These are phyloP conservation scores for Gelatoporia subvermispora DNA, from an alignment of 768 basidiomycete genomes.

Conservation along the genomic window DNA sequence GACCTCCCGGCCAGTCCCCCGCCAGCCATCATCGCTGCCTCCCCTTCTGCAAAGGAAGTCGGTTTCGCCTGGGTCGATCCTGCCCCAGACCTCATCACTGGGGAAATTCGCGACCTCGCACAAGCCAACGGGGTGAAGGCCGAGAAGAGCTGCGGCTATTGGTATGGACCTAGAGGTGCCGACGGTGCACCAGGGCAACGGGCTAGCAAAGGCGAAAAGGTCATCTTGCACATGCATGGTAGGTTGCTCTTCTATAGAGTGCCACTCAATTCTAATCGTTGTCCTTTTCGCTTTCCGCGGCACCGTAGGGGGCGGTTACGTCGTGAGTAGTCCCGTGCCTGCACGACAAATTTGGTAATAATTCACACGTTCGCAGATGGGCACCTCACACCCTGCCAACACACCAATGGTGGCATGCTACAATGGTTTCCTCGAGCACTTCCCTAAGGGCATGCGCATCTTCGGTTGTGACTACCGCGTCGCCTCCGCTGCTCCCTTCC, in stretches of 20 bases:
- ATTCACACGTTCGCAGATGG: not conserved
- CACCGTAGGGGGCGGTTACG: slow-evolving; percentile 18
- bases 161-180: slow-evolving; percentile 22
- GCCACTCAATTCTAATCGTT: not conserved
- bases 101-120: slow-evolving; percentile 27
- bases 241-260: not conserved
- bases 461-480: slow-evolving; percentile 47
- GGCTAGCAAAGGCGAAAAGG: slow-evolving; percentile 26
- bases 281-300: not conserved
- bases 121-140: slow-evolving; percentile 21
- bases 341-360: too few species aligned
- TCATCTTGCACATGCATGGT: slow-evolving; percentile 30
- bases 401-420: slow-evolving; percentile 1
- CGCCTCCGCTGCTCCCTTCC: slow-evolving; percentile 20
- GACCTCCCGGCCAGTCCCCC: not conserved
- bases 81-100: slow-evolving; percentile 27
- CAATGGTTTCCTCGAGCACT: slow-evolving; percentile 12
- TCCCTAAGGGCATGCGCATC: slow-evolving; percentile 19
- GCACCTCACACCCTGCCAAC: slow-evolving; percentile 8
- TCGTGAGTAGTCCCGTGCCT: slow-evolving; percentile 7
- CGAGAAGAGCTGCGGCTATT: slow-evolving; percentile 32
- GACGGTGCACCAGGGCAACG: slow-evolving; percentile 14
- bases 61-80: slow-evolving; percentile 29
- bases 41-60: slow-evolving; percentile 6
- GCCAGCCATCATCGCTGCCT: not conserved